Evolutionary conservation across 1,284 basidiomycete genomes (phyloP), one percentile per base, ranked within the genome.

Genomic region (Malassezia equina): DNA sequence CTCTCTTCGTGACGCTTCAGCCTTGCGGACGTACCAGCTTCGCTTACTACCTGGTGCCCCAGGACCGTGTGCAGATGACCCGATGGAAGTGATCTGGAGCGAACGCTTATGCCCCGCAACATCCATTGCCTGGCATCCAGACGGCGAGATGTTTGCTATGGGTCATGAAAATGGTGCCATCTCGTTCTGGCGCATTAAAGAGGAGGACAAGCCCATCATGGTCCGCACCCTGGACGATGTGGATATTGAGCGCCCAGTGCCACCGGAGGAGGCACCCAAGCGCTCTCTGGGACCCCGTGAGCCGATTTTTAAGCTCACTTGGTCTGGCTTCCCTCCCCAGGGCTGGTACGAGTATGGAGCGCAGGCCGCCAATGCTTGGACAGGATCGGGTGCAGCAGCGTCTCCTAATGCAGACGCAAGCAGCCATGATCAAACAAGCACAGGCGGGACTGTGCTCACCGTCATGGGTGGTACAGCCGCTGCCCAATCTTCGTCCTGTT

Each of bases 161-260:
- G 86, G 86, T 1, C 82, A 93, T 71, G 80, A 82, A n/a, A 90
- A 95, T 73, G 90, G 90, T 8, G 84, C 82, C 46, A 80, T 95
- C 43, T 82, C 86, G 4, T 88, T 93, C 73, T 93, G 89, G 86
- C 83, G 85, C 1, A 78, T 85, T 4, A 83, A 86, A 41, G 87
- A 93, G 60, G 82, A 86, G 63, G 84, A 86, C 60, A 82, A 83
- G 56, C 89, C 89, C 0, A 76, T 94, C 25, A 79, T 84, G 62
- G 86, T 90, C 7, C 80, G 86, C 47, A 65, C 67, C 15, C 59
- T 73, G 12, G 66, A 66, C 11, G 23, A 51, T 15, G 45, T 65
- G 21, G 70, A 73, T 40, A 58, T 71, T 5, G 67, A 73, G 17
- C 66, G 57, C 34, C 65, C 65, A 1, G 48, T 44, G 13, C 50